Conservation (phyloP, 2,329 filamentous ascomycete genomes). For the Knufia petricola region DNA sequence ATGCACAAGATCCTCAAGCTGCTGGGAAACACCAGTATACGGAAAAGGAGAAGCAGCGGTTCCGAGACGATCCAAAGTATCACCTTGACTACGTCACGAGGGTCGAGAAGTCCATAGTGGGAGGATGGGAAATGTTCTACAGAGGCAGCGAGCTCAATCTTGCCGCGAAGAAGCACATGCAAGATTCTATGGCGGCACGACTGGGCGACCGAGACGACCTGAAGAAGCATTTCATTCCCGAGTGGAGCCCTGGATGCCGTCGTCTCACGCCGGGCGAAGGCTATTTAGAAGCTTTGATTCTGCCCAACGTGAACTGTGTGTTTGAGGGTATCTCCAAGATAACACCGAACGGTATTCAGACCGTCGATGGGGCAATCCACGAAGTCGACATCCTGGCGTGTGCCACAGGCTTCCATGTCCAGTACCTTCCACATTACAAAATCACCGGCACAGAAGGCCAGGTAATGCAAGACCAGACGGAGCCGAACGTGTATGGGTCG, state of each 20-base stretch:
- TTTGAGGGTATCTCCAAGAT: slow-evolving; percentile 17
- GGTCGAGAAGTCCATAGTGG: slow-evolving; percentile 12
- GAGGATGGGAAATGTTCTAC: slow-evolving; percentile 13
- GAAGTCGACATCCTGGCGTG: slow-evolving; percentile 24
- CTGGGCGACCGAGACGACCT: slow-evolving; percentile 19
- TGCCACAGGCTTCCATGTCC: slow-evolving; percentile 30
- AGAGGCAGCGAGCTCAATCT: slow-evolving; percentile 14
- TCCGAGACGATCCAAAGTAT: slow-evolving; percentile 13
- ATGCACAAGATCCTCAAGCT: slow-evolving; percentile 13
- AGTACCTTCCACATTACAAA: slow-evolving; percentile 36
- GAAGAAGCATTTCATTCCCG: slow-evolving; percentile 17
- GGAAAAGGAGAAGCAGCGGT: slow-evolving; percentile 14
- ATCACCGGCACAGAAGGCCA: slow-evolving; percentile 25
- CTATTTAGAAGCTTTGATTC: slow-evolving; percentile 22
- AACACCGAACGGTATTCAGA: slow-evolving; percentile 19
- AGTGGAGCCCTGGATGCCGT: slow-evolving; percentile 22
- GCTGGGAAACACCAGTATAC: slow-evolving; percentile 17
- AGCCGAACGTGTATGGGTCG: slow-evolving; percentile 37
- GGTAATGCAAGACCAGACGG: slow-evolving; percentile 36
- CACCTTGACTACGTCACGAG: slow-evolving; percentile 14
- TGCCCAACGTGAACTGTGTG: slow-evolving; percentile 20
- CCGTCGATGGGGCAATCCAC: slow-evolving; percentile 17
- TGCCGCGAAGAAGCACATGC: slow-evolving; percentile 12
- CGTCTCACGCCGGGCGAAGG: slow-evolving; percentile 18
- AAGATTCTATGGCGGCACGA: slow-evolving; percentile 19